These are phyloP conservation scores for Leccinum incarnatum DNA, from an alignment of 768 basidiomycete genomes.

Conservation along the genomic window DNA sequence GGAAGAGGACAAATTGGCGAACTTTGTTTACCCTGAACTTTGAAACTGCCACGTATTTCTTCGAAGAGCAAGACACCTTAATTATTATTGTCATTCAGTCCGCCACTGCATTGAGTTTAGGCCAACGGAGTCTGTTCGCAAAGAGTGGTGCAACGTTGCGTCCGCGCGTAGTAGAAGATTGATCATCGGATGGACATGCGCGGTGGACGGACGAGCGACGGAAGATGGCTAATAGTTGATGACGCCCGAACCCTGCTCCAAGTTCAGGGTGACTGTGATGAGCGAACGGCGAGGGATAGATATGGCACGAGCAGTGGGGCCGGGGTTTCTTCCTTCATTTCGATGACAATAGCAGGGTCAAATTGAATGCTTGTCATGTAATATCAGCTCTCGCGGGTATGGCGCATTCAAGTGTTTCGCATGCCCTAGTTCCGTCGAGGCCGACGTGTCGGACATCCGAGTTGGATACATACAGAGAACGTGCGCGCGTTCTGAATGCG, in stretches of 20 bases:
- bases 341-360: conserved; percentile 1
- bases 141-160: conserved; percentile 23
- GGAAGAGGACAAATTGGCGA: conserved; percentile 15
- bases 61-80: neutral
- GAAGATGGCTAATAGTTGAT: conserved; percentile 7
- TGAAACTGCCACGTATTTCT: conserved; percentile 5
- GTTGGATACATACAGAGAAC: neutral
- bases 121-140: conserved; percentile 9
- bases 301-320: conserved; percentile 6
- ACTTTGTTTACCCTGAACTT: conserved; percentile 13
- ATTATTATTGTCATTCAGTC: neutral
- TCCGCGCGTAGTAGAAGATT: conserved; percentile 24
- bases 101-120: conserved; percentile 1
- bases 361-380: neutral
- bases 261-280: conserved; percentile 17
- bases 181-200: conserved; percentile 22
- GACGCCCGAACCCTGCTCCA: conserved; percentile 4
- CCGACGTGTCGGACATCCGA: neutral
- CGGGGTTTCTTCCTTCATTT: conserved; percentile 19
- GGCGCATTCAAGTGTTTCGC: neutral
- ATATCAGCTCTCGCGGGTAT: conserved; percentile 4
- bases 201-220: conserved; percentile 13
- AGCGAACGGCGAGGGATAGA: conserved; percentile 7
- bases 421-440: conserved; percentile 2
- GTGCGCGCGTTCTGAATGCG: neutral